Evolutionary conservation across 1,284 basidiomycete species (phyloP).

Genomic region (Cutaneotrichosporon mucoides): DNA sequence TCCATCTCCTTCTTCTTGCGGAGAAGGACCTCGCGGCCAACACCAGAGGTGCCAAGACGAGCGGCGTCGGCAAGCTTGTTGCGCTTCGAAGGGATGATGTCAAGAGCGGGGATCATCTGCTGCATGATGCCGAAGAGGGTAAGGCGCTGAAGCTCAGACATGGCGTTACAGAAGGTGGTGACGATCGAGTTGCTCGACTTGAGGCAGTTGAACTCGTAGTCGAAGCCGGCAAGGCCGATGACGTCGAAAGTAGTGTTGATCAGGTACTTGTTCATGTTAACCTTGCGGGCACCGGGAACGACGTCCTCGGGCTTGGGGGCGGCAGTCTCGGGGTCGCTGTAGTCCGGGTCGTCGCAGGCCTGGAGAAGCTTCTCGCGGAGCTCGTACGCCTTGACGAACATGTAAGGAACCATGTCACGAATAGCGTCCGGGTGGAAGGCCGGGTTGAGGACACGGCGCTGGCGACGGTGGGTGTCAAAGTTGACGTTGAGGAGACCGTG

Average conservation of each 20-base stretch:
- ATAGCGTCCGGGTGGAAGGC: constrained; percentile 42
- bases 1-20: constrained; percentile 3
- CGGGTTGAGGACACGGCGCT: constrained; percentile 51
- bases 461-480: constrained; percentile 54
- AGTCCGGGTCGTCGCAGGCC: constrained; percentile 55
- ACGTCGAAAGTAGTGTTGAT: constrained; percentile 61
- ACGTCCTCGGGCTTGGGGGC: constrained; percentile 13
- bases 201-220: constrained; percentile 53
- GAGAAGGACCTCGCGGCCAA: background rate
- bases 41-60: constrained; percentile 1
- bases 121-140: constrained; percentile 56
- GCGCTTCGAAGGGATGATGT: constrained; percentile 37
- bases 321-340: constrained; percentile 4
- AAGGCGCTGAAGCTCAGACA: constrained; percentile 4
- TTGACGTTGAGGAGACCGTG: constrained; percentile 43
- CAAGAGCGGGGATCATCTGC: constrained; percentile 39
- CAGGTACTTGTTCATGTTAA: constrained; percentile 14
- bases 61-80: background rate
- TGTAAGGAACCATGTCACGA: constrained; percentile 52
- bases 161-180: constrained; percentile 29
- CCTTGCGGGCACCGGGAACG: constrained; percentile 16
- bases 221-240: constrained; percentile 64
- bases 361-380: constrained; percentile 55
- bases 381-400: constrained; percentile 60
- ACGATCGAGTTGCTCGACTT: constrained; percentile 47